Evolutionary conservation across 371 early-diverging fungal species (phyloP).

Genomic region (Lichtheimia ornata): DNA sequence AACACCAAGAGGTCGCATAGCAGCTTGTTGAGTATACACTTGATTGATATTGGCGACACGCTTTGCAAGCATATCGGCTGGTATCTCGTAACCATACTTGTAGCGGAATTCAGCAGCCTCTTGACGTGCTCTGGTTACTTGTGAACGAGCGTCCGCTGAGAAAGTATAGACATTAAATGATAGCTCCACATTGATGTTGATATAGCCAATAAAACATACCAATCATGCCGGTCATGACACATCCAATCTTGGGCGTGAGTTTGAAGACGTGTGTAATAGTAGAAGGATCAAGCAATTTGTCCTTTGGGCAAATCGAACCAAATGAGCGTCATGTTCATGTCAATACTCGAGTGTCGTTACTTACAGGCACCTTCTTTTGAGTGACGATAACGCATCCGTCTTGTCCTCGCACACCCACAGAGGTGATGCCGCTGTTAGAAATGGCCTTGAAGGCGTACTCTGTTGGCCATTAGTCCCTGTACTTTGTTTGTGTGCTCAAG

Average conservation of each 20-base stretch:
- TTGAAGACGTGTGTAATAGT: slow-evolving; percentile 93
- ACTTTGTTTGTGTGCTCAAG: background rate
- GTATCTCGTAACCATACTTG: slow-evolving; percentile 98
- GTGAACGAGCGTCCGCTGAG: slow-evolving; percentile 90
- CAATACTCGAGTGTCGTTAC: slow-evolving; percentile 17
- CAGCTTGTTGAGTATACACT: slow-evolving; percentile 98
- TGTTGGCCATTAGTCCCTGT: background rate
- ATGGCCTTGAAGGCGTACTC: slow-evolving; percentile 99
- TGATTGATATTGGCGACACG: slow-evolving; percentile 97
- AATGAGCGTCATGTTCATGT: background rate
- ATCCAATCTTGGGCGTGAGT: slow-evolving; percentile 93
- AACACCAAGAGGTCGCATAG: slow-evolving; percentile 97
- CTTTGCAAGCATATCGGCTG: slow-evolving; percentile 95
- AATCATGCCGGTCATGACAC: slow-evolving; percentile 96
- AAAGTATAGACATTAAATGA: background rate
- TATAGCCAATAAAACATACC: slow-evolving; percentile 42
- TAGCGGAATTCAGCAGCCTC: slow-evolving; percentile 98
- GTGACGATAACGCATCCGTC: slow-evolving; percentile 92
- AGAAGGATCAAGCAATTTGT: slow-evolving; percentile 94
- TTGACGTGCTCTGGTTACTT: slow-evolving; percentile 89
- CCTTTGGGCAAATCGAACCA: slow-evolving; percentile 46
- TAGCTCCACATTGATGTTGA: background rate
- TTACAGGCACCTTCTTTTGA: slow-evolving; percentile 96
- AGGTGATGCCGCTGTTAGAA: slow-evolving; percentile 91
- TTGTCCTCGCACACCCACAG: slow-evolving; percentile 93